These are phyloP conservation scores for Orobanche coerulescens DNA, from an alignment of 257 asterid genomes.

Conservation along the genomic window DNA sequence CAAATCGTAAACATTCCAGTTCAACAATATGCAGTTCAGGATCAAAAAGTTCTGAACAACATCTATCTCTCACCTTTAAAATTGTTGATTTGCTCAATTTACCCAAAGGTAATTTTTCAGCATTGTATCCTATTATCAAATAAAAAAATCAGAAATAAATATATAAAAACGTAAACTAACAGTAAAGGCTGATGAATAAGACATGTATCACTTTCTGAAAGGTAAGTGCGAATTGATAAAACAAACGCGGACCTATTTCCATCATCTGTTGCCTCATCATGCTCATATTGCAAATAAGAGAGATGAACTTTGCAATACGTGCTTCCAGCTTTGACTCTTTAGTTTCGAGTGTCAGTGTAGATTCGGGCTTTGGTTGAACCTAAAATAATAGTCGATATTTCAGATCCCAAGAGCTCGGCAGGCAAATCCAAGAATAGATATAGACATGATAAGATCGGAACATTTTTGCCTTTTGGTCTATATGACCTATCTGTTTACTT, in stretches of 20 bases:
- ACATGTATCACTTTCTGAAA: background rate
- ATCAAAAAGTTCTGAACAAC: background rate
- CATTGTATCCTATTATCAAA: conserved; percentile 70
- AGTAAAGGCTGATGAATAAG: conserved; percentile 6
- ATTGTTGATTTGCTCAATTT: conserved; percentile 90
- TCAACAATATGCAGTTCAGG: conserved; percentile 11
- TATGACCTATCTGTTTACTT: background rate
- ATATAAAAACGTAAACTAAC: background rate
- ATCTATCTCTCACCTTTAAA: conserved; percentile 51
- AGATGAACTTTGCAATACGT: conserved; percentile 73
- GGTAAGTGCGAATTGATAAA: background rate
- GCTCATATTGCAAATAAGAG: conserved; percentile 77
- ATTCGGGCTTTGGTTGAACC: conserved; percentile 34
- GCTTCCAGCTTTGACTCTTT: conserved; percentile 71
- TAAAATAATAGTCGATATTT: conserved; percentile 23
- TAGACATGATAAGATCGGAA: conserved; percentile 2
- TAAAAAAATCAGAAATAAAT: conserved; percentile 4
- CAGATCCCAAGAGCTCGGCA: conserved; percentile 11
- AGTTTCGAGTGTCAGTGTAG: conserved; percentile 32
- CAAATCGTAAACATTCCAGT: background rate
- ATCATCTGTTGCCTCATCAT: conserved; percentile 98
- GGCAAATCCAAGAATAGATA: conserved; percentile 9
- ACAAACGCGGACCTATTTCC: conserved; percentile 62
- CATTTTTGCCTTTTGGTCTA: conserved; percentile 5
- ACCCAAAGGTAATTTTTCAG: conserved; percentile 88